Conservation (phyloP, 352 stramenopile species). For the Pelagophyceae sp. region DNA sequence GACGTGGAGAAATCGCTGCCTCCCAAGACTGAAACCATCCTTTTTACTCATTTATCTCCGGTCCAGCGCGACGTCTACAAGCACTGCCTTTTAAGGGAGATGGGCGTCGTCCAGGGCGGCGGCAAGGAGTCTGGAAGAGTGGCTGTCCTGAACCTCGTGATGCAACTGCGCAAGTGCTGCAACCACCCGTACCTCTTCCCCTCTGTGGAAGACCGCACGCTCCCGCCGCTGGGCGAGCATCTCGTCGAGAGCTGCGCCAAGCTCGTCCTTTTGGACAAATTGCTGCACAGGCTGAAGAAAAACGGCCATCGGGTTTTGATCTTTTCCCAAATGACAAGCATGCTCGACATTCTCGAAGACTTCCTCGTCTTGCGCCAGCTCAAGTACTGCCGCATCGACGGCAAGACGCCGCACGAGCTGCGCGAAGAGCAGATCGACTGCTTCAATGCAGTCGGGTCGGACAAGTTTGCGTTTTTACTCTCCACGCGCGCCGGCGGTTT, state of each 20-base stretch:
- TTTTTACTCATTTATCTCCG: slow-evolving; percentile 91
- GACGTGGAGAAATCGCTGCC: slow-evolving; percentile 93
- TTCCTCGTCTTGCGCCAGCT: slow-evolving; percentile 77
- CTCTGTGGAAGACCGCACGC: slow-evolving; percentile 81
- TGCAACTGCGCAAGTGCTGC: slow-evolving; percentile 97
- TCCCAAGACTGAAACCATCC: slow-evolving; percentile 95
- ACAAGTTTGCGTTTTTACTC: slow-evolving; percentile 91
- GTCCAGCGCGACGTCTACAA: slow-evolving; percentile 95
- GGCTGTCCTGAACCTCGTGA: slow-evolving; percentile 91
- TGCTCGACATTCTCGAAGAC: slow-evolving; percentile 95
- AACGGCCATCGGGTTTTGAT: slow-evolving; percentile 55
- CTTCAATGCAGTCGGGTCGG: slow-evolving; percentile 82
- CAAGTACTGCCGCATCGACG: slow-evolving; percentile 86
- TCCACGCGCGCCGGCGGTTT: slow-evolving; percentile 88
- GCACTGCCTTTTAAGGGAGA: slow-evolving; percentile 83
- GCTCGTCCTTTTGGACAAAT: slow-evolving; percentile 88
- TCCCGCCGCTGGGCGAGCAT: slow-evolving; percentile 89
- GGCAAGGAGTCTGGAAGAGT: slow-evolving; percentile 42
- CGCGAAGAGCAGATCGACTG: slow-evolving; percentile 87
- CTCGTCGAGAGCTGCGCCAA: slow-evolving; percentile 94
- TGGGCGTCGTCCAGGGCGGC: slow-evolving; percentile 64
- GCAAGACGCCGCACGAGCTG: slow-evolving; percentile 74
- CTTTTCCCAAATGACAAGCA: slow-evolving; percentile 67
- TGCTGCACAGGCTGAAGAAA: slow-evolving; percentile 53
- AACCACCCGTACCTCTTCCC: slow-evolving; percentile 98